Base-by-base conservation (phyloP, 148 eudicot genomes). In the Vaccinium corymbosum region DNA sequence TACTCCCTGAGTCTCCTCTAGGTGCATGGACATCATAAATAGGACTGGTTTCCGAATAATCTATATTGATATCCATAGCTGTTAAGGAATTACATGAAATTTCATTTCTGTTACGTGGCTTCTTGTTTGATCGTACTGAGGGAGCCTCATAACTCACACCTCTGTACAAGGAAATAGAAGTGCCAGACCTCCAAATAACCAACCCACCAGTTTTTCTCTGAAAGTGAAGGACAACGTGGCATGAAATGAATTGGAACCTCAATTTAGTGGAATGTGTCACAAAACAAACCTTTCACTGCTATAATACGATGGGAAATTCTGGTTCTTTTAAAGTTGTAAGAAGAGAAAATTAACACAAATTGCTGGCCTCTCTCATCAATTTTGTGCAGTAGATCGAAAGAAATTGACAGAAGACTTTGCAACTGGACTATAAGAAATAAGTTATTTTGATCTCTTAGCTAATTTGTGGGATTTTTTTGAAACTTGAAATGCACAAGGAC, bases 101-200 rank as follows among this genome's bases (percentile, higher is more conserved):
- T 27, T 78, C 87, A 42, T 84, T 85, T 81, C 88, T 91, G 81
- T 81, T 87, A 48, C 59, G 85, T 46, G 68, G 59, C 56, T 76
- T 84, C 86, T 90, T 91, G 85, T 82, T 86, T 29, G 55, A 75
- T 87, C 81, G 81, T 66, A 55, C 83, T 84, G 89, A 89, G 57
- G 93, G 94, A 84, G 81, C 89, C 48, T 92, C 90, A 87, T 92
- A 94, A 84, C 91, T 90, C 77, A 92, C 93, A 53, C 99, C 99
- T 78, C 99, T 93, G 82, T 94, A 97, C 75, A 94, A 83, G 70
- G 92, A 89, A 79, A 94, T 87, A 48, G 98, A 93, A 51, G 97
- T 94, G 56, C 99, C 99, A 77, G 99, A 97, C 90, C 99, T 97
- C 98, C 98, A 97, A 84, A 97, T 93, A 64, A 97, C 97, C 87